These are phyloP conservation scores for Yamadazyma paraphyllophila DNA, from an alignment of 805 yeast species.

Conservation along the genomic window DNA sequence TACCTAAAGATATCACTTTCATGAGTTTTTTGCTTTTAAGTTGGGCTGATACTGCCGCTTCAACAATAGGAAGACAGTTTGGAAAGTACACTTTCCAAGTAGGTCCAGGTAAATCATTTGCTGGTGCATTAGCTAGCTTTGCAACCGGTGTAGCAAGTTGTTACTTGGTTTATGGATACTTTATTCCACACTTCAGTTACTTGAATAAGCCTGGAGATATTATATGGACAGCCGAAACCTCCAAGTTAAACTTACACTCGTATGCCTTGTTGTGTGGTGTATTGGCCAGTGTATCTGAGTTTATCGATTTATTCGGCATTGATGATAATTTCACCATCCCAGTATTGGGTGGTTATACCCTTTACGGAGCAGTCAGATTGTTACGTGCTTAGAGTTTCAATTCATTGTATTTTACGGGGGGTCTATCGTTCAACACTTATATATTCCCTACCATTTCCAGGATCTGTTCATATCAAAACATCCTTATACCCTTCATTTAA, in stretches of 20 bases:
- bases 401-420: too few relatives aligned
- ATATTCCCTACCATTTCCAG: too few relatives aligned
- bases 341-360: slow-evolving; percentile 68
- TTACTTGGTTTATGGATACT: slow-evolving; percentile 65
- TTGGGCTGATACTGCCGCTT: slow-evolving; percentile 98
- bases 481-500: too few relatives aligned
- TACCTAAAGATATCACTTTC: slow-evolving; percentile 78
- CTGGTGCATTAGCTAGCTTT: slow-evolving; percentile 89
- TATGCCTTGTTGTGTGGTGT: slow-evolving; percentile 69
- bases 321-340: slow-evolving; percentile 97
- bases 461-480: too few relatives aligned
- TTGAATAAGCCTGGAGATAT: slow-evolving; percentile 58
- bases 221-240: slow-evolving; percentile 62
- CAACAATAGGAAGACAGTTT: slow-evolving; percentile 83
- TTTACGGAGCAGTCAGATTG: slow-evolving; percentile 45
- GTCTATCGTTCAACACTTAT: too few relatives aligned
- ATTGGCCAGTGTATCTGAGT: slow-evolving; percentile 84
- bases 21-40: slow-evolving; percentile 77
- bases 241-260: slow-evolving; percentile 50
- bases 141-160: slow-evolving; percentile 66
- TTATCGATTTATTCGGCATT: slow-evolving; percentile 67
- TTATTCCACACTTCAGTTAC: slow-evolving; percentile 58
- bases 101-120: slow-evolving; percentile 73
- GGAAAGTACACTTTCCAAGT: slow-evolving; percentile 84
- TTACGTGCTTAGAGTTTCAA: neutral